Base-by-base conservation (phyloP, 495 filamentous ascomycete species). In the Aspergillus saccharolyticus region DNA sequence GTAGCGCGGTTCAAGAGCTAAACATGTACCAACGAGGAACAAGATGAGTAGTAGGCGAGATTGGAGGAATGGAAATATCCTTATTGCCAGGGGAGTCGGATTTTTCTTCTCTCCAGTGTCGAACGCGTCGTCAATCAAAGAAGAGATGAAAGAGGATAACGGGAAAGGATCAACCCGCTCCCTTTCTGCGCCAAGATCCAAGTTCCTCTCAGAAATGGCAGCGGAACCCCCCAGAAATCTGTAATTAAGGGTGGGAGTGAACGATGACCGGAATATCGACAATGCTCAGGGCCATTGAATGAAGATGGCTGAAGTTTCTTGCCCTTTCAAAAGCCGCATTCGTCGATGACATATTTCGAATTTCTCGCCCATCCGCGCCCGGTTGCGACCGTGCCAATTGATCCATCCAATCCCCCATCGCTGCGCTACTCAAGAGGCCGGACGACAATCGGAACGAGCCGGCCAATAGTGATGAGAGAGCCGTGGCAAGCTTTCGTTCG, bases 271-370 rank as follows among this genome's bases (percentile, higher is more conserved):
- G 47, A 28, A 50, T 17, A 15, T 17, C 22, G 16, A 30, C 15
- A 17, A 28, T 25, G 17, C 14, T 50, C 7, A 28, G 17, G 47
- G 28, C 9, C 22, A 50, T 22, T 20, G 43, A 20, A 22, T 21
- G 33, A 25, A n/a, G 21, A 20, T 19, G 21, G 43, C 4, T 18
- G 44, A 17, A 55, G 43, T 17, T 53, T 43, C 65, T 56, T 53
- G 64, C 54, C 64, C 64, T 48, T 49, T 59, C 60, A 56, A 60
- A n/a, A 53, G 66, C 71, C 67, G 68, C 67, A 60, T 74, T 73
- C 67, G 67, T 63, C 66, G 61, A 68, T 63, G 45, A 67, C 62
- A 63, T 59, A 59, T 61, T 65, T 52, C 63, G 22, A 50, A 52
- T 15, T 39, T 39, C 33, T 39, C 16, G 4, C 53, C 30, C 53